Conservation (phyloP, 2,329 filamentous ascomycete genomes). For the Bipolaris oryzae region DNA sequence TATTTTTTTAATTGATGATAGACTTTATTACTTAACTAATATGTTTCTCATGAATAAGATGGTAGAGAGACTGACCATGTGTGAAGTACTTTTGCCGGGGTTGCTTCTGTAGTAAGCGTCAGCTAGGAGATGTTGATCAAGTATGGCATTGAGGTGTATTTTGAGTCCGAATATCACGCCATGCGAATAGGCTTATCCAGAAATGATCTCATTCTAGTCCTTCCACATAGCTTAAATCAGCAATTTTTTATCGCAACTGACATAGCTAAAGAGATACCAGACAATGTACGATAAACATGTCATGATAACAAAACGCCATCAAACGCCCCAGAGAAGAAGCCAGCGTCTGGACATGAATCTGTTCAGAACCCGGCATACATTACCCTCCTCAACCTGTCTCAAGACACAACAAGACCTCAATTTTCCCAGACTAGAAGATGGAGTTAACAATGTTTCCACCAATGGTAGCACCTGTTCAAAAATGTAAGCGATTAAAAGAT, state of each 20-base stretch:
- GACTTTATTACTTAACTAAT: no score
- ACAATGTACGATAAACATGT: not conserved
- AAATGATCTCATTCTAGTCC: not conserved
- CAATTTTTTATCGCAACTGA: not conserved
- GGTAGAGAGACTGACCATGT: no score
- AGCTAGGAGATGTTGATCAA: no score
- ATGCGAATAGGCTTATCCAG: no score
- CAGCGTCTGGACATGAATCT: not conserved
- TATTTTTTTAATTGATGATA: not conserved
- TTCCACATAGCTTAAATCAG: not conserved
- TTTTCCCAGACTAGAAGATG: constrained; percentile 23
- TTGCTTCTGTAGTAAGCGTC: no score
- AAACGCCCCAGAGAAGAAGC: not conserved
- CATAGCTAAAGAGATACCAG: not conserved
- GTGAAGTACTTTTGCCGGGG: no score
- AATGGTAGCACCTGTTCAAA: constrained; percentile 78
- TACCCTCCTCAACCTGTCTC: not conserved
- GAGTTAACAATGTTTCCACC: constrained; percentile 78
- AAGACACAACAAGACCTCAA: not conserved
- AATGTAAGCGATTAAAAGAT: constrained; percentile 67
- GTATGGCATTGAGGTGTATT: no score
- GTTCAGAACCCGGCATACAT: not conserved
- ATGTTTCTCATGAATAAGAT: no score
- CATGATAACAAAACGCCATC: not conserved
- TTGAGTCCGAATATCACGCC: no score